Conservation (phyloP, 345 rosid genomes). For the Nasturtium officinale region DNA sequence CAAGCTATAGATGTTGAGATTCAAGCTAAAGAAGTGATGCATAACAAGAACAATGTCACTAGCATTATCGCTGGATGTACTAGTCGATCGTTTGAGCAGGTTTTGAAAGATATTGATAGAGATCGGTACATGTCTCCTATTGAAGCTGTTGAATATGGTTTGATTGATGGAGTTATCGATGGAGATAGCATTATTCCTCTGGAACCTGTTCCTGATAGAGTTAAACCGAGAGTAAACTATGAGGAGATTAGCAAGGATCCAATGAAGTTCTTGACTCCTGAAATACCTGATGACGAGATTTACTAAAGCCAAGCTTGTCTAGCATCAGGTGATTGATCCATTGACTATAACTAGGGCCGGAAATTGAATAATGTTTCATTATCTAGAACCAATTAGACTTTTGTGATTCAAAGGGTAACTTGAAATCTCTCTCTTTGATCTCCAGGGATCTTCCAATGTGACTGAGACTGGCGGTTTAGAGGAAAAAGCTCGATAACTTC, state of each 20-base stretch:
- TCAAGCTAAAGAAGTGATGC: constrained; percentile 89
- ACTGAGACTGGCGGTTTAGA: constrained; percentile 26
- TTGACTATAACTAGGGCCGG: constrained; percentile 1
- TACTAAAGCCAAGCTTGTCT: constrained; percentile 46
- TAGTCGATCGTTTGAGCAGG: constrained; percentile 79
- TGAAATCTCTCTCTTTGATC: constrained; percentile 8
- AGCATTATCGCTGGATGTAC: constrained; percentile 74
- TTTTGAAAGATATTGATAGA: constrained; percentile 72
- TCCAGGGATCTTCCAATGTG: constrained; percentile 26
- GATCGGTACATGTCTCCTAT: constrained; percentile 94
- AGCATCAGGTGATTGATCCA: constrained; percentile 43
- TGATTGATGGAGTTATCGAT: constrained; percentile 93
- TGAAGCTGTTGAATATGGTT: constrained; percentile 91
- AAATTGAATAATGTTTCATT: neutral
- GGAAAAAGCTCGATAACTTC: constrained; percentile 18
- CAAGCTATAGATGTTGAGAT: constrained; percentile 83
- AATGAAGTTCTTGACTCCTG: constrained; percentile 80
- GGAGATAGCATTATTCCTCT: constrained; percentile 82
- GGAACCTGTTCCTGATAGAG: constrained; percentile 76
- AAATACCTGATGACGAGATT: constrained; percentile 92
- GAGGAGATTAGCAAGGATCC: constrained; percentile 72
- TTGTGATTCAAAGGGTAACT: neutral
- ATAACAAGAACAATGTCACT: constrained; percentile 69
- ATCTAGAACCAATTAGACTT: neutral
- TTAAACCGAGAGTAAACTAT: constrained; percentile 60